phyloP scores from a whole-genome alignment of 495 filamentous ascomycete genomes.

The Xylaria venustula region DNA sequence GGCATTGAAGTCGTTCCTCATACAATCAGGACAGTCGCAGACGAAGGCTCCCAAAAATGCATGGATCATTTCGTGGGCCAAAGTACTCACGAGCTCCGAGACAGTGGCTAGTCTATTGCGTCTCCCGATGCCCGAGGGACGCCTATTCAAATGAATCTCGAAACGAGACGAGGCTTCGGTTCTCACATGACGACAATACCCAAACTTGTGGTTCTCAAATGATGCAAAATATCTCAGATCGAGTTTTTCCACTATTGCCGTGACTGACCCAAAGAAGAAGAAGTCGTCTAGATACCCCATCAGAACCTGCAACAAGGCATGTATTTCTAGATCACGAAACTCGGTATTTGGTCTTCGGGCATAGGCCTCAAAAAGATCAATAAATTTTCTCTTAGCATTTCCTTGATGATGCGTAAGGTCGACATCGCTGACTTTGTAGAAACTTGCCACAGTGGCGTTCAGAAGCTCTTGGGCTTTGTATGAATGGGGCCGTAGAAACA shows the following conservation, averaged over 20 bases:
- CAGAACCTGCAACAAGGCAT: not conserved
- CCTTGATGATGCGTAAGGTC: not conserved
- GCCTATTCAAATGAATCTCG: not conserved
- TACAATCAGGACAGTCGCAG: not conserved
- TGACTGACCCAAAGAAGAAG: conserved; percentile 12
- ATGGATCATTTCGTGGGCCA: conserved; percentile 1
- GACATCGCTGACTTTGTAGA: not conserved
- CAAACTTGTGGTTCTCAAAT: not conserved
- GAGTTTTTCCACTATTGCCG: not conserved
- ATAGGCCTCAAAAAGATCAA: not conserved
- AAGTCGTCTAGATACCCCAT: not conserved
- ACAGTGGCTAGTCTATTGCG: not conserved
- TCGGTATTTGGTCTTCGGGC: not conserved
- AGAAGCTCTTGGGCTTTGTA: not conserved
- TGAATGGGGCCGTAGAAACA: not conserved
- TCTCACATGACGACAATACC: not conserved
- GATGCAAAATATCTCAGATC: not conserved
- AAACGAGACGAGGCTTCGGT: not conserved
- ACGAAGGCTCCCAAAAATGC: not conserved
- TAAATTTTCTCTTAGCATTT: not conserved
- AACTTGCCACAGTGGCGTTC: conserved; percentile 4
- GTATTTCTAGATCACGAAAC: not conserved
- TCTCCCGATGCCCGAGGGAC: no score
- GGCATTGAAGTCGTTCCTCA: not conserved
- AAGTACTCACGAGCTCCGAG: not conserved